Evolutionary conservation across 345 rosid genomes (phyloP).

Genomic region (Clarkia xantiana): DNA sequence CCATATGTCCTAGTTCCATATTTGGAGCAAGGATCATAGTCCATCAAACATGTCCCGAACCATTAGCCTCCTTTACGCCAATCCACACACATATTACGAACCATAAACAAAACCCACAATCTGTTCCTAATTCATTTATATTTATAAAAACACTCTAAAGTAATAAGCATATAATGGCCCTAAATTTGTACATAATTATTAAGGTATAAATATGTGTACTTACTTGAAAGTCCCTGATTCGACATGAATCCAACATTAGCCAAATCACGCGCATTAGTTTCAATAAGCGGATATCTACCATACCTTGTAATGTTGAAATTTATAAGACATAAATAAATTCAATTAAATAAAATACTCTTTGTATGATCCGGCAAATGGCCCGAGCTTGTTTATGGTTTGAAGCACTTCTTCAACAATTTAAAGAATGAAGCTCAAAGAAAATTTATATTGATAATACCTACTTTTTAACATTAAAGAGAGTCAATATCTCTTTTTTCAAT

Average conservation of each 20-base stretch:
- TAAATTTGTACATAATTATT: no score
- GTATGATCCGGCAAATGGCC: no score
- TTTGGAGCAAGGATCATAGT: constrained; percentile 82
- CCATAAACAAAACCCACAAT: constrained; percentile 92
- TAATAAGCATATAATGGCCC: no score
- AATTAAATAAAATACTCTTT: no score
- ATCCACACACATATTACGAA: constrained; percentile 83
- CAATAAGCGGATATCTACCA: constrained; percentile 65
- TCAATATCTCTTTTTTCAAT: no score
- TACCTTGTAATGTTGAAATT: no score
- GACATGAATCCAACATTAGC: constrained; percentile 81
- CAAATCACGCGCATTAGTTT: constrained; percentile 84
- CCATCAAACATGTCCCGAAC: constrained; percentile 79
- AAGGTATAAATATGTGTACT: not conserved
- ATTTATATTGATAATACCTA: no score
- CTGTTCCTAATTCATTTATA: constrained; percentile 11
- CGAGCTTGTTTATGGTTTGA: no score
- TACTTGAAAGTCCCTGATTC: constrained; percentile 83
- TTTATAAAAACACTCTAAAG: not conserved
- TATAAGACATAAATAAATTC: no score
- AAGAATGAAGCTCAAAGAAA: no score
- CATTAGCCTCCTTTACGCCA: constrained; percentile 98
- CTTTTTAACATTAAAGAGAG: no score
- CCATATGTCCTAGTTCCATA: constrained; percentile 94
- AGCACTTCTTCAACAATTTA: no score